Evolutionary conservation across 208 protist species (phyloP).

Genomic region (Leishmania turanica): DNA sequence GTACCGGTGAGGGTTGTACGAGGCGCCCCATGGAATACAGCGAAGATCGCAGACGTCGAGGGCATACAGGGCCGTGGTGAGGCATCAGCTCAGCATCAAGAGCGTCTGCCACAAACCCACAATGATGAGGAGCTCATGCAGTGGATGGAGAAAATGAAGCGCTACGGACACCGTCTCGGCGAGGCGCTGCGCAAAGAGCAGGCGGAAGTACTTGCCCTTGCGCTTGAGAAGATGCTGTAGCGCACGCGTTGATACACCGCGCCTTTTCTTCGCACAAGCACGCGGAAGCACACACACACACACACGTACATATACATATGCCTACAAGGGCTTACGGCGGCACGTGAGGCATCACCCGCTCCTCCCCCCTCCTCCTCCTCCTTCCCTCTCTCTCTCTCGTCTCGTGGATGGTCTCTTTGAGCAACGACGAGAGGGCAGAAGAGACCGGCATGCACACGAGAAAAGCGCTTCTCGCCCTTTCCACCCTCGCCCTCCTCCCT

Average conservation of each 20-base stretch:
- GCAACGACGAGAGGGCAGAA: neutral
- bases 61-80: neutral
- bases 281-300: neutral
- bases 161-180: constrained; percentile 46
- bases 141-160: constrained; percentile 76
- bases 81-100: constrained; percentile 3
- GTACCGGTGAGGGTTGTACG: constrained; percentile 39
- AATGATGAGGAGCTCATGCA: constrained; percentile 37
- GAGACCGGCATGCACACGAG: neutral
- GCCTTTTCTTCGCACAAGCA: neutral
- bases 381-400: too few relatives aligned
- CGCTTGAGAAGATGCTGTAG: constrained; percentile 40
- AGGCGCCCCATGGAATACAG: neutral
- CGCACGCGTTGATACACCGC: neutral
- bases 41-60: neutral
- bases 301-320: neutral
- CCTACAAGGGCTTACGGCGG: neutral
- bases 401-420: neutral
- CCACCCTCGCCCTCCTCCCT: too few relatives aligned
- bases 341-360: neutral
- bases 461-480: neutral
- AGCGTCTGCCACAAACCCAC: neutral
- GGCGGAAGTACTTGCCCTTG: constrained; percentile 53
- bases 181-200: constrained; percentile 45
- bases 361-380: neutral